These are phyloP conservation scores for Persicaria maculosa DNA, from an alignment of 148 eudicot genomes.

Conservation along the genomic window DNA sequence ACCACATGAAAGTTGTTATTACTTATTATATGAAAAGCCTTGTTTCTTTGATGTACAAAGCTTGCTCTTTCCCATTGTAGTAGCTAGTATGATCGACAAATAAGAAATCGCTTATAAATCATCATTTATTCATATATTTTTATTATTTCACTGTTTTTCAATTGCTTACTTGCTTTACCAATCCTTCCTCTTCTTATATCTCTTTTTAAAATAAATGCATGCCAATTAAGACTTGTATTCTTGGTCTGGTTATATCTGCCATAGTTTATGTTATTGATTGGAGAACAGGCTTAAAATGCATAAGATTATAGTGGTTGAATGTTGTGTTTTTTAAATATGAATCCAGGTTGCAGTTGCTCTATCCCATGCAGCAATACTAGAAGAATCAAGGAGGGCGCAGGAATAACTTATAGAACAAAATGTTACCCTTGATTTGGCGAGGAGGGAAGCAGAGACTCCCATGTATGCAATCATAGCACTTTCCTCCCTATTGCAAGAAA, in stretches of 20 bases:
- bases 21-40: too few relatives aligned
- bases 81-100: background rate
- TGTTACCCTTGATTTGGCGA: constrained; percentile 85
- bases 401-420: constrained; percentile 90
- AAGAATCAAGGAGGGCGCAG: constrained; percentile 94
- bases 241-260: background rate
- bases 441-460: constrained; percentile 97
- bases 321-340: background rate
- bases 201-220: background rate
- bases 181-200: background rate
- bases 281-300: background rate
- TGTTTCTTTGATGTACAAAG: background rate
- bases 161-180: background rate
- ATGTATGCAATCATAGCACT: constrained; percentile 90
- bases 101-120: too few relatives aligned
- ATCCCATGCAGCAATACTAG: constrained; percentile 95
- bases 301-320: background rate
- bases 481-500: constrained; percentile 76
- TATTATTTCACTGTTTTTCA: too few relatives aligned
- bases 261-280: background rate
- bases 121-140: too few relatives aligned
- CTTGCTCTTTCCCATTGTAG: background rate
- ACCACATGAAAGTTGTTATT: too few relatives aligned
- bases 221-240: background rate
- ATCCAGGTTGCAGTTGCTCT: constrained; percentile 92